Evolutionary conservation across 139 green algal genomes (phyloP), one percentile per base, ranked within the genome.

Genomic region (Chlorella ohadii): DNA sequence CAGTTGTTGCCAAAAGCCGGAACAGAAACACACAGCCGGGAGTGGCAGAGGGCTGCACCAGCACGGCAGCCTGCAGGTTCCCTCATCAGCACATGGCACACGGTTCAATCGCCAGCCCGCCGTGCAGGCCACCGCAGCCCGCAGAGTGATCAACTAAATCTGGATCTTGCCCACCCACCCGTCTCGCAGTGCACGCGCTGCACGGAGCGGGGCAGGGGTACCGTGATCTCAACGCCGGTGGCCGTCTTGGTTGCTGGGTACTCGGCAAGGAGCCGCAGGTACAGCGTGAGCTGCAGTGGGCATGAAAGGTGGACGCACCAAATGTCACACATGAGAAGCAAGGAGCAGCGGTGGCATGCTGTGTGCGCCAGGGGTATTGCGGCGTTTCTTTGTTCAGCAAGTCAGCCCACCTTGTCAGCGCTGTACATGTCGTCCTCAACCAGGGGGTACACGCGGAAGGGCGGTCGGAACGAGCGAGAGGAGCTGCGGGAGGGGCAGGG

Each of bases 391-490:
- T n/a, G n/a, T n/a, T n/a, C n/a, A n/a, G n/a, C n/a, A n/a, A n/a
- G n/a, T n/a, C n/a, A n/a, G n/a, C 16, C 12, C 51, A 59, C 51
- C 51, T 59, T 59, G 51, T 59, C 51, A 23, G 51, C 36, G 9
- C 84, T 85, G 74, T 91, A 66, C 12, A 86, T 79, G 83, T 96
- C 93, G 19, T 89, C 68, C 31, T 98, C 93, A 33, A 98, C 72
- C 1, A 82, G 83, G 1, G 89, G 86, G 56, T 93, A 91, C 23
- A 99, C 85, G 33, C 92, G 85, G 90, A 99, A 99, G 36, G 97
- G 96, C n/a, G 95, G 97, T 65, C 91, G 92, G 85, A 98, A 95
- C 83, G 91, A 88, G 72, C 92, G 90, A 20, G 87, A 94, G 61
- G 92, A 96, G 82, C 87, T 91, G 84, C 78, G 75, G 47, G 33